Percentiles rank a stretch among this genome's conserved stretches.
Evolutionary conservation across 306 rosid genomes (phyloP).

Genomic region (Trifolium fragiferum): DNA sequence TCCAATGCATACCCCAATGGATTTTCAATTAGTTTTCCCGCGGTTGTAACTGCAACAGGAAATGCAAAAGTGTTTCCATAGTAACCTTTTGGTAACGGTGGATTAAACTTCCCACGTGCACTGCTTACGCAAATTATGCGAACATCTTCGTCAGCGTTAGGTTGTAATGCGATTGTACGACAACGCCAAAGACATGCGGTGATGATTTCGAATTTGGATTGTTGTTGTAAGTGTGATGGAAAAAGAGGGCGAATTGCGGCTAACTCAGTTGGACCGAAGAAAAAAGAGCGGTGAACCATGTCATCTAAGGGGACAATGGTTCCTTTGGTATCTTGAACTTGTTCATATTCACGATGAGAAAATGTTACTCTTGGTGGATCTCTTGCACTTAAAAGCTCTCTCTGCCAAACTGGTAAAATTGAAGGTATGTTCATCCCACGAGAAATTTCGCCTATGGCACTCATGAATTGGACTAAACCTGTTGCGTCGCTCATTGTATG

Average conservation of each 20-base stretch:
- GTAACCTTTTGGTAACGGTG: slow-evolving; percentile 59
- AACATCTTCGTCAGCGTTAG: slow-evolving; percentile 48
- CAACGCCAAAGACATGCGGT: slow-evolving; percentile 67
- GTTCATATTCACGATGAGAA: slow-evolving; percentile 56
- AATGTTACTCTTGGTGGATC: slow-evolving; percentile 51
- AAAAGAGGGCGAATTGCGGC: slow-evolving; percentile 49
- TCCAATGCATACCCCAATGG: slow-evolving; percentile 60
- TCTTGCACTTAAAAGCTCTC: slow-evolving; percentile 50
- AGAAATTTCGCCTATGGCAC: slow-evolving; percentile 52
- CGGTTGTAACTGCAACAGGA: slow-evolving; percentile 51
- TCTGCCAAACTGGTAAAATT: slow-evolving; percentile 47
- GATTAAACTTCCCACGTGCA: slow-evolving; percentile 50
- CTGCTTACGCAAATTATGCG: slow-evolving; percentile 54
- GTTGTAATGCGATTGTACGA: slow-evolving; percentile 35
- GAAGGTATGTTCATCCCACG: slow-evolving; percentile 52
- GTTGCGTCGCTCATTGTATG: slow-evolving; percentile 61
- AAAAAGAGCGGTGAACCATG: slow-evolving; percentile 60
- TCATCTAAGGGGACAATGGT: slow-evolving; percentile 53
- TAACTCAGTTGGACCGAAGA: slow-evolving; percentile 53
- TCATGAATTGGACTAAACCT: slow-evolving; percentile 59
- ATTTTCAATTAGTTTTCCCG: slow-evolving; percentile 47
- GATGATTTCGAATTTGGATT: slow-evolving; percentile 53
- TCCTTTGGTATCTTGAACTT: slow-evolving; percentile 51
- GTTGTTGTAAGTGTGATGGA: slow-evolving; percentile 31
- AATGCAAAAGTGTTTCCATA: slow-evolving; percentile 66